Evolutionary conservation across 768 basidiomycete genomes (phyloP).

Genomic region (Rhodocollybia butyracea): DNA sequence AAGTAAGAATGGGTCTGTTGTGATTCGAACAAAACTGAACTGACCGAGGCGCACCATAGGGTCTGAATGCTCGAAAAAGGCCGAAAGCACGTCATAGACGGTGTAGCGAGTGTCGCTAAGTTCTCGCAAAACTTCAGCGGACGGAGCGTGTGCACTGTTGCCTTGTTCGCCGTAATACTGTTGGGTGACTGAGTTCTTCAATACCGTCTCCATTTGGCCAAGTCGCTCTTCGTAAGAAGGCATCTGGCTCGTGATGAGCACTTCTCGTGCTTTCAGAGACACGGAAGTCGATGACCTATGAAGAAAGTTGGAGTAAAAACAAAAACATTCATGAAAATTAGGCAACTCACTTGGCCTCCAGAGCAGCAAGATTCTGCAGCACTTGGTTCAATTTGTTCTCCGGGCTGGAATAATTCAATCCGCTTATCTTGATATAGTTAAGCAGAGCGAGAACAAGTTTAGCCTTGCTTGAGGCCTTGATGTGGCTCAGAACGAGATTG

Average conservation of each 20-base stretch:
- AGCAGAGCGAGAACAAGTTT: conserved; percentile 84
- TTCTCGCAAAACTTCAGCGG: conserved; percentile 84
- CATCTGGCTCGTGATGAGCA: conserved; percentile 93
- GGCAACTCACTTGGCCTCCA: conserved; percentile 78
- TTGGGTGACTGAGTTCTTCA: conserved; percentile 83
- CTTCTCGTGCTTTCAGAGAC: conserved; percentile 93
- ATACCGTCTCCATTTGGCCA: conserved; percentile 90
- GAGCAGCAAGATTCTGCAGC: conserved; percentile 74
- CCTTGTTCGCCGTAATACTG: conserved; percentile 84
- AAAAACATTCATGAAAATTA: neutral
- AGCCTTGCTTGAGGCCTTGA: conserved; percentile 90
- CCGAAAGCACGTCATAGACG: conserved; percentile 93
- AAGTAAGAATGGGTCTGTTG: neutral
- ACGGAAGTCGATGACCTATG: conserved; percentile 85
- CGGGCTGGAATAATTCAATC: conserved; percentile 68
- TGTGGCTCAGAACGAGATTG: conserved; percentile 87
- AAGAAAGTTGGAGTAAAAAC: neutral
- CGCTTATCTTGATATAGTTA: conserved; percentile 84
- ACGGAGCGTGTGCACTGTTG: conserved; percentile 55
- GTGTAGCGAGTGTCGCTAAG: conserved; percentile 95
- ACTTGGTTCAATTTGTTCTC: conserved; percentile 76
- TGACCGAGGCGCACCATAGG: conserved; percentile 79
- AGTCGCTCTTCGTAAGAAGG: conserved; percentile 95
- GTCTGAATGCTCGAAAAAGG: conserved; percentile 90
- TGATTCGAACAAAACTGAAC: conserved; percentile 18